These are phyloP conservation scores for Glycine soja DNA, from an alignment of 306 rosid genomes.

Conservation along the genomic window DNA sequence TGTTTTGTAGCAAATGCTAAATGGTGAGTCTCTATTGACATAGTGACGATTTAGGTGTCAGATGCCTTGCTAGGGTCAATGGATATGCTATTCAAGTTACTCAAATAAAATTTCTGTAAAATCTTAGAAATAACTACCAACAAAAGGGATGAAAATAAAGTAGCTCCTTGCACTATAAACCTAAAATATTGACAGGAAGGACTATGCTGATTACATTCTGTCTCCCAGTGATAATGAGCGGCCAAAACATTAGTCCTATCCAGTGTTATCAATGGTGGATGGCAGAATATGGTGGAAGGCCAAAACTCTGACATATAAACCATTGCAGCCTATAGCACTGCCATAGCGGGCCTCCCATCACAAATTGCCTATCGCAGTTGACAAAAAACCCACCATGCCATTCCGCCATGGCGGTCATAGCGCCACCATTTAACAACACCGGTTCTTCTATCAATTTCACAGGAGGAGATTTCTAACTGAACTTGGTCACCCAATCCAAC, in stretches of 20 bases:
- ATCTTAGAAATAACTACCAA: constrained; percentile 57
- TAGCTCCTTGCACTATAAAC: constrained; percentile 51
- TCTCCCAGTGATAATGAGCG: constrained; percentile 38
- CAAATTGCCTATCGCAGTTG: too few species aligned
- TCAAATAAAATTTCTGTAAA: constrained; percentile 56
- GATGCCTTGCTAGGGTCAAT: constrained; percentile 40
- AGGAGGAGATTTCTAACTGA: constrained; percentile 23
- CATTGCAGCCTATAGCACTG: too few species aligned
- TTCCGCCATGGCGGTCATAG: too few species aligned
- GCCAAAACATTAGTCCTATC: constrained; percentile 28
- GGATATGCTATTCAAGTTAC: not conserved
- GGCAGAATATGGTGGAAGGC: too few species aligned
- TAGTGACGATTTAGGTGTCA: constrained; percentile 31
- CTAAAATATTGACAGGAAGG: constrained; percentile 53
- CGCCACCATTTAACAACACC: too few species aligned
- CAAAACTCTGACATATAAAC: too few species aligned
- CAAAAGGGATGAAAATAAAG: constrained; percentile 58
- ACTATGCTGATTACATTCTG: constrained; percentile 33
- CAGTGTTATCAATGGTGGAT: too few species aligned
- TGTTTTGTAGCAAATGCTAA: constrained; percentile 43
- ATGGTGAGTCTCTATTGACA: constrained; percentile 44
- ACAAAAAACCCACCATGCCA: too few species aligned
- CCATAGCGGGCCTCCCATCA: too few species aligned
- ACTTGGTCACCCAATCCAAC: constrained; percentile 53
- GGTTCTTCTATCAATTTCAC: constrained; percentile 43